These are phyloP conservation scores for Cajanus cajan DNA, from an alignment of 306 rosid genomes.

Conservation along the genomic window DNA sequence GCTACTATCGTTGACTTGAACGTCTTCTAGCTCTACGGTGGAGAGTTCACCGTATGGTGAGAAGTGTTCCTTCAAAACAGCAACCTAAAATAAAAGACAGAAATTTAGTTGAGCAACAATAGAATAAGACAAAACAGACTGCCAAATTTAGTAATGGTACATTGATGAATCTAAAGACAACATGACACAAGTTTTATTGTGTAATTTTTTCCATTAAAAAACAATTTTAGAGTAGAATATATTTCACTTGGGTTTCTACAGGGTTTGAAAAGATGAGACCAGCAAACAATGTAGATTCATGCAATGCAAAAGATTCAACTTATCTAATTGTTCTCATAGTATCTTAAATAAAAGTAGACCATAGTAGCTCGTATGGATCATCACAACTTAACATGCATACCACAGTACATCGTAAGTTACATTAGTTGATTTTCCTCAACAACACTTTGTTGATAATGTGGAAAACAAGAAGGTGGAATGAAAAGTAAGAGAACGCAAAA, in stretches of 20 bases:
- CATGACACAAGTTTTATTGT: neutral
- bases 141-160: neutral
- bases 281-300: slow-evolving; percentile 5
- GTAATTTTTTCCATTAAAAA: neutral
- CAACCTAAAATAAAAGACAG: slow-evolving; percentile 54
- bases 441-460: neutral
- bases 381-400: too few relatives aligned
- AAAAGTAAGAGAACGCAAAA: neutral
- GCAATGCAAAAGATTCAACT: neutral
- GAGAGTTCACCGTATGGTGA: slow-evolving; percentile 66
- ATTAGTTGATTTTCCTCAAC: too few relatives aligned
- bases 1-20: slow-evolving; percentile 34
- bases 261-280: neutral
- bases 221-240: neutral
- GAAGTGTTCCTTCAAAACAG: slow-evolving; percentile 74
- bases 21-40: slow-evolving; percentile 53
- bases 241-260: neutral
- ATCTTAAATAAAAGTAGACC: too few relatives aligned
- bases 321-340: neutral
- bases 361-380: too few relatives aligned
- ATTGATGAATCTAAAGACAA: neutral
- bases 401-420: neutral
- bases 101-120: slow-evolving; percentile 23
- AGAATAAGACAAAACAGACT: neutral
- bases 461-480: neutral